Evolutionary conservation across 2,329 filamentous ascomycete genomes (phyloP).

Genomic region (Amauroascus verrucosus): DNA sequence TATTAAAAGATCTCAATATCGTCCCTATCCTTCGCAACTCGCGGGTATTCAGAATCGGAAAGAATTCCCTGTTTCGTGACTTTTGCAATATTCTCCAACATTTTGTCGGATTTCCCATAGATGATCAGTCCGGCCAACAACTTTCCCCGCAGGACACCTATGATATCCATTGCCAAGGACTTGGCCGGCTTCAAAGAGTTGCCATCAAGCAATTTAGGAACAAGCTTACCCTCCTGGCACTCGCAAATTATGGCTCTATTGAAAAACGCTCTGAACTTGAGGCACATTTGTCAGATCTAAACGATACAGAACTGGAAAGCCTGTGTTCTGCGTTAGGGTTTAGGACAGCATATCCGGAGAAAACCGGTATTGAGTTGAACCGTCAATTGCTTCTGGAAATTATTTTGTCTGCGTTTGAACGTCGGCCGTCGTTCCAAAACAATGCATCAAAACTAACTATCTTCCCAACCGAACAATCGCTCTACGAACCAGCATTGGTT

Average conservation of each 20-base stretch:
- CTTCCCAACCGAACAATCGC: slow-evolving; percentile 67
- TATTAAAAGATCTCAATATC: slow-evolving; percentile 77
- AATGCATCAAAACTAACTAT: slow-evolving; percentile 58
- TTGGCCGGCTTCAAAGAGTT: slow-evolving; percentile 70
- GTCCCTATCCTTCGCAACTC: slow-evolving; percentile 69
- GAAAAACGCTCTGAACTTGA: slow-evolving; percentile 69
- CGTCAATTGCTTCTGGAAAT: slow-evolving; percentile 48
- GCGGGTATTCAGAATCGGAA: slow-evolving; percentile 62
- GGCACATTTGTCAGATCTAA: slow-evolving; percentile 60
- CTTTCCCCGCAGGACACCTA: slow-evolving; percentile 62
- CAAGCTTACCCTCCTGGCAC: slow-evolving; percentile 78
- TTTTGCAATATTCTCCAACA: slow-evolving; percentile 71
- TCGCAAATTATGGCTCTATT: slow-evolving; percentile 87
- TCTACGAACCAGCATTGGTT: slow-evolving; percentile 70
- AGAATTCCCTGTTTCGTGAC: slow-evolving; percentile 68
- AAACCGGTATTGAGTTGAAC: slow-evolving; percentile 55
- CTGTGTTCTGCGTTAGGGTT: slow-evolving; percentile 65
- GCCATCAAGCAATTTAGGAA: slow-evolving; percentile 75
- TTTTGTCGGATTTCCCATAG: slow-evolving; percentile 78
- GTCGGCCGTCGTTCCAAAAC: slow-evolving; percentile 73
- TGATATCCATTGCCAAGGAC: slow-evolving; percentile 62
- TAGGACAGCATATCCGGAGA: slow-evolving; percentile 69
- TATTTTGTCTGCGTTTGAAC: slow-evolving; percentile 64
- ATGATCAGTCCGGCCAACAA: slow-evolving; percentile 78
- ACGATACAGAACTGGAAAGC: slow-evolving; percentile 61